Evolutionary conservation across 495 filamentous ascomycete species (phyloP).

Genomic region (Bombardia bombarda): DNA sequence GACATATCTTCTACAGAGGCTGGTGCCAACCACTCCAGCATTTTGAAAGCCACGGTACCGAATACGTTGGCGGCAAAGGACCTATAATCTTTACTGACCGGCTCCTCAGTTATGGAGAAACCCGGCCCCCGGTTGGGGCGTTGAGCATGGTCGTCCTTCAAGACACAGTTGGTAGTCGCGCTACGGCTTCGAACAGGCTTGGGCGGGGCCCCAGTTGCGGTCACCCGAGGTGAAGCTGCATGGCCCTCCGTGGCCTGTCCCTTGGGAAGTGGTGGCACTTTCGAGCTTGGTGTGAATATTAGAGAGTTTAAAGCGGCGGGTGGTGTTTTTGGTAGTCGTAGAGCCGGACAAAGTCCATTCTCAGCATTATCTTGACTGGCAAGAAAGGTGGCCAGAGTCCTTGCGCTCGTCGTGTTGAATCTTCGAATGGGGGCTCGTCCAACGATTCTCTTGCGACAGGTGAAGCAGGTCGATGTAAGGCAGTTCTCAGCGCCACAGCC

Average conservation of each 20-base stretch:
- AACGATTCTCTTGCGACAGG: slow-evolving; percentile 57
- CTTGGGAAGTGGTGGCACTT: slow-evolving; percentile 12
- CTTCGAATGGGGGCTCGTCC: slow-evolving; percentile 61
- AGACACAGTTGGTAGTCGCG: neutral
- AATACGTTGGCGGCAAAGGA: slow-evolving; percentile 81
- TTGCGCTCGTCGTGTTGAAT: slow-evolving; percentile 61
- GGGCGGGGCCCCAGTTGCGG: neutral
- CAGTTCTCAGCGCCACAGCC: slow-evolving; percentile 69
- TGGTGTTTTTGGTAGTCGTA: slow-evolving; percentile 25
- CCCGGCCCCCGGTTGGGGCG: slow-evolving; percentile 4
- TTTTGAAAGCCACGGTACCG: slow-evolving; percentile 65
- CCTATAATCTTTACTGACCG: slow-evolving; percentile 64
- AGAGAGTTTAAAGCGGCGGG: slow-evolving; percentile 32
- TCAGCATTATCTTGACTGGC: slow-evolving; percentile 75
- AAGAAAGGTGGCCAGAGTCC: slow-evolving; percentile 69
- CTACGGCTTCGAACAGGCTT: slow-evolving; percentile 7
- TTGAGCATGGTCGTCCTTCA: neutral
- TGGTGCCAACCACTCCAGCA: slow-evolving; percentile 72
- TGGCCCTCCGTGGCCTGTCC: neutral
- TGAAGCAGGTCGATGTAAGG: slow-evolving; percentile 72
- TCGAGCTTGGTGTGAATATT: slow-evolving; percentile 23
- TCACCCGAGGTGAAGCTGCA: slow-evolving; percentile 4
- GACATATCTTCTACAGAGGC: slow-evolving; percentile 37
- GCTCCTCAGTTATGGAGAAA: slow-evolving; percentile 33
- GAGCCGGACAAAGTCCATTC: slow-evolving; percentile 59